A percentile compares a stretch with the other conserved stretches of the same genome.
Conservation (phyloP, 176 grass and related monocot species). For the Saccharum officinarum region DNA sequence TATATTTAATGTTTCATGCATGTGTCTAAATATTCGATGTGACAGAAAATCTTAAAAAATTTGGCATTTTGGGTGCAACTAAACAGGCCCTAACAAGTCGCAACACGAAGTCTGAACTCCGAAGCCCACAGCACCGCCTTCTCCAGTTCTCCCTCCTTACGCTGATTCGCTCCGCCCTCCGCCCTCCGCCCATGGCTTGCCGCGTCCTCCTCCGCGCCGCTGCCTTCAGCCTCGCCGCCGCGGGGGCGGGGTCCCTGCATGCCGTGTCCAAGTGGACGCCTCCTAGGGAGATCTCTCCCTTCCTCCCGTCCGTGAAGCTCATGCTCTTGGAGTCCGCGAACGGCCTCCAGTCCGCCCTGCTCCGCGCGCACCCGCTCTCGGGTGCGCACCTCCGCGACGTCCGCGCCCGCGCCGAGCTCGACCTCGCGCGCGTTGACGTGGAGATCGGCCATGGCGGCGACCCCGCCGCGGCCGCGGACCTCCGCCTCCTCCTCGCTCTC, state of each 20-base stretch:
- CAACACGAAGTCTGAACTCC: not conserved
- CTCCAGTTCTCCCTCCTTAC: not conserved
- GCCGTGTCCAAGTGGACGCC: not conserved
- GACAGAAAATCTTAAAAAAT: too few species aligned
- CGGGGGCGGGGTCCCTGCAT: not conserved
- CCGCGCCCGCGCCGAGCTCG: slow-evolving; percentile 9
- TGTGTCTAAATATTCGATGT: too few species aligned
- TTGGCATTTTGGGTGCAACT: too few species aligned
- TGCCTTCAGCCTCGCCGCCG: slow-evolving; percentile 20
- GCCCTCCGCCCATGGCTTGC: slow-evolving; percentile 1
- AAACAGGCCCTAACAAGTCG: too few species aligned
- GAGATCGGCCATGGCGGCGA: not conserved
- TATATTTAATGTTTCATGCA: too few species aligned
- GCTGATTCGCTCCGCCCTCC: not conserved
- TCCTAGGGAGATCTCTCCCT: not conserved
- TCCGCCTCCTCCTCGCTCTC: slow-evolving; percentile 40
- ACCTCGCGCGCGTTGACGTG: not conserved
- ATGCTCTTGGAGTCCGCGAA: slow-evolving; percentile 1
- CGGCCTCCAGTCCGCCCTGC: slow-evolving; percentile 18
- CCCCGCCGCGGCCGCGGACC: slow-evolving; percentile 1
- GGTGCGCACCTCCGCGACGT: slow-evolving; percentile 14
- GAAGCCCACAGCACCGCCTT: not conserved
- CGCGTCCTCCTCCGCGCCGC: slow-evolving; percentile 28
- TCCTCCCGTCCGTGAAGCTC: not conserved
- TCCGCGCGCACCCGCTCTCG: not conserved